These are phyloP conservation scores for Neophaeococcomyces aloes DNA, from an alignment of 2,329 filamentous ascomycete species.

Conservation along the genomic window DNA sequence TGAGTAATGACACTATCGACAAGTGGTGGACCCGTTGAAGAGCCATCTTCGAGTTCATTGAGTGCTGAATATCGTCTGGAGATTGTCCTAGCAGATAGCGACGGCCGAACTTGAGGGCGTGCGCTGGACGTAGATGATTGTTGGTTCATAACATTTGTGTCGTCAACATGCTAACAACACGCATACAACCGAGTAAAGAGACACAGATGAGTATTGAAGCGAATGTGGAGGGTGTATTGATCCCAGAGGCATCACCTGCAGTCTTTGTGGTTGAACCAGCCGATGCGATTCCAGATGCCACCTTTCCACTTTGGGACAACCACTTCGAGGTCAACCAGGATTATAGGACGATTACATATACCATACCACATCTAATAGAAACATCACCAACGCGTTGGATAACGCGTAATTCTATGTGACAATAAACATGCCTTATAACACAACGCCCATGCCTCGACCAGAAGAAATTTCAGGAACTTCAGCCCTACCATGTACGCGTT, in stretches of 20 bases:
- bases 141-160: conserved; percentile 38
- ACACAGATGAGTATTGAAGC: background rate
- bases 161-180: background rate
- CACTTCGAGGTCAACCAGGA: conserved; percentile 4
- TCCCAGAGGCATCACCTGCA: background rate
- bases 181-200: background rate
- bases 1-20: conserved; percentile 70
- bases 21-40: conserved; percentile 40
- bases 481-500: conserved; percentile 64
- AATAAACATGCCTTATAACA: conserved; percentile 77
- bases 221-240: background rate
- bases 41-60: conserved; percentile 52
- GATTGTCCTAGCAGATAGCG: conserved; percentile 37
- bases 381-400: background rate
- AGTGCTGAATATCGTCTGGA: conserved; percentile 59
- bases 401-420: background rate
- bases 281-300: background rate
- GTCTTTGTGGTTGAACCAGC: background rate
- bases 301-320: conserved; percentile 19
- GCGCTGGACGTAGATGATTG: conserved; percentile 41
- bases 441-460: conserved; percentile 65
- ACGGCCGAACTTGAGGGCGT: conserved; percentile 40
- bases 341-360: background rate
- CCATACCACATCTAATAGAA: background rate
- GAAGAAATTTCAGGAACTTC: conserved; percentile 77